phyloP scores from a whole-genome alignment of 1,284 basidiomycete species.

The Irpex sp. region DNA sequence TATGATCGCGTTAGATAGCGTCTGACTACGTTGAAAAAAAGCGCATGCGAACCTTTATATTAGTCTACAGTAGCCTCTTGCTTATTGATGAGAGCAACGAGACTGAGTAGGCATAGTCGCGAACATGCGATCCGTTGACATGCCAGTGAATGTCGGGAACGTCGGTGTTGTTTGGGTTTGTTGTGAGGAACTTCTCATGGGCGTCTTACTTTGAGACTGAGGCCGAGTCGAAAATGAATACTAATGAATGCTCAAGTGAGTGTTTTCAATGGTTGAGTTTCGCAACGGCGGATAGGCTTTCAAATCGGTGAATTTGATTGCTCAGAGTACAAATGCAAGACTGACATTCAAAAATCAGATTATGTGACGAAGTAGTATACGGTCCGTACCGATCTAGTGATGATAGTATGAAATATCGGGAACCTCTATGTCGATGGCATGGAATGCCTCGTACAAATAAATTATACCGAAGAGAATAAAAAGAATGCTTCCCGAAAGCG shows the following conservation, averaged over 20 bases:
- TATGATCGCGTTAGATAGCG: too few species aligned
- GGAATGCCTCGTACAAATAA: constrained; percentile 71
- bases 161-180: not conserved
- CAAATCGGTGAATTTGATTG: not conserved
- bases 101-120: not conserved
- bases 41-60: too few species aligned
- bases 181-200: not conserved
- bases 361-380: not conserved
- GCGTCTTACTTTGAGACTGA: not conserved
- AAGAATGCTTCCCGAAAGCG: constrained; percentile 76
- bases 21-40: too few species aligned
- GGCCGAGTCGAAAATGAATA: not conserved
- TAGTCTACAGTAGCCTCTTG: too few species aligned
- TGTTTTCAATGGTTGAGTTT: too few species aligned
- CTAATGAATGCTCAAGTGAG: too few species aligned
- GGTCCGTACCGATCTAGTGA: not conserved
- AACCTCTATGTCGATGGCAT: constrained; percentile 30
- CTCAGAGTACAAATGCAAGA: not conserved
- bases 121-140: not conserved
- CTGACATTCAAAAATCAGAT: not conserved
- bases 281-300: too few species aligned
- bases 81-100: not conserved
- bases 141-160: not conserved
- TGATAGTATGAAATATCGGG: constrained; percentile 23
- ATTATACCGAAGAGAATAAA: constrained; percentile 84